phyloP scores from a whole-genome alignment of 2,329 filamentous ascomycete genomes.

The Fusarium albosuccineum region DNA sequence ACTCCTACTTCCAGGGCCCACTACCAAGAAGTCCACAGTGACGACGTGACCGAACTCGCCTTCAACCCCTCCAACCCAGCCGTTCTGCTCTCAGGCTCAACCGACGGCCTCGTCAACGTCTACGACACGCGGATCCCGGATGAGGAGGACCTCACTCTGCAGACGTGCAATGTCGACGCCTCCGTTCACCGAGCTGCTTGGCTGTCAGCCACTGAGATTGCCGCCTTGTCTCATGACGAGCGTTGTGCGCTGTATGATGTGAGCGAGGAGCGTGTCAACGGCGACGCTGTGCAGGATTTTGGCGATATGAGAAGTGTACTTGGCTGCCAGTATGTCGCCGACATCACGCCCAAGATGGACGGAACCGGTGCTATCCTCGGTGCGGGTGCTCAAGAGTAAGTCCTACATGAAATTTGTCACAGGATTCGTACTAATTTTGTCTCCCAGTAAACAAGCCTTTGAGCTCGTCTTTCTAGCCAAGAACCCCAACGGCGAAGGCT shows the following conservation, averaged over 20 bases:
- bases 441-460: slow-evolving; percentile 65
- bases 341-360: slow-evolving; percentile 72
- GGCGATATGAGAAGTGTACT: slow-evolving; percentile 77
- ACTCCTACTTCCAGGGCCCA: slow-evolving; percentile 61
- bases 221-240: slow-evolving; percentile 83
- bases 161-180: slow-evolving; percentile 82
- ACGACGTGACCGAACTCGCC: slow-evolving; percentile 71
- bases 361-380: slow-evolving; percentile 72
- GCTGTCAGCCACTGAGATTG: slow-evolving; percentile 73
- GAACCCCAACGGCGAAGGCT: slow-evolving; percentile 55
- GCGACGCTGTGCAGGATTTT: slow-evolving; percentile 68
- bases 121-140: slow-evolving; percentile 78
- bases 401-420: slow-evolving; percentile 51
- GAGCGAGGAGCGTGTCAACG: slow-evolving; percentile 72
- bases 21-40: slow-evolving; percentile 75
- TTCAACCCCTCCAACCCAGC: slow-evolving; percentile 72
- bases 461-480: slow-evolving; percentile 71
- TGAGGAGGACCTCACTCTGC: slow-evolving; percentile 82
- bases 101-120: slow-evolving; percentile 83
- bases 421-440: slow-evolving; percentile 28
- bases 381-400: slow-evolving; percentile 76
- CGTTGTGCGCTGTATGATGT: slow-evolving; percentile 79
- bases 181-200: slow-evolving; percentile 83
- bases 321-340: slow-evolving; percentile 80
- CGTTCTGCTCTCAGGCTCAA: slow-evolving; percentile 80